Evolutionary conservation across 768 basidiomycete genomes (phyloP), one percentile per base, ranked within the genome.

Genomic region (Kockovaella imperatae): DNA sequence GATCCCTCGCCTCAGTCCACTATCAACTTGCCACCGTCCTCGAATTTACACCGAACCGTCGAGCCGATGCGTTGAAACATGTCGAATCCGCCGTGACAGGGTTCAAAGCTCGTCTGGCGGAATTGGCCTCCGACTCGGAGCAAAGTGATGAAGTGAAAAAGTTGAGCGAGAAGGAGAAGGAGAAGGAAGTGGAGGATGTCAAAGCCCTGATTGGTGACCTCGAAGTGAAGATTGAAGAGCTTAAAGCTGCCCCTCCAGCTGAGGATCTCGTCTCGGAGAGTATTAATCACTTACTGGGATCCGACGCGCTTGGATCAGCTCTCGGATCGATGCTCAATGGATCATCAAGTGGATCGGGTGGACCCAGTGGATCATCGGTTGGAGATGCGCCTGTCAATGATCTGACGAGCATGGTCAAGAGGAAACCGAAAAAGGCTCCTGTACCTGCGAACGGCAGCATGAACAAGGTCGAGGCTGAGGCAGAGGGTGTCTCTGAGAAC

Each of bases 21-120:
- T 95, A 89, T 68, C 90, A 91, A 66, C 78, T 96, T 54, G 88
- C 86, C 63, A 87, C 93, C 68, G 89, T 86, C 11, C 82, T 90
- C 32, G 91, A 96, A 67, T 79, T 93, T 52, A 89, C 87, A 0
- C 80, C 89, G 0, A 86, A 87, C 3, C 79, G 84, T 10, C 80
- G 91, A 4, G 76, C 81, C 13, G 86, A 87, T 48, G 83, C 91
- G 2, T 85, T 96, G 35, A 56, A 68, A 13, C 87, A 95, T 48
- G 87, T 84, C 1, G 80, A 86, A 69, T 79, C 79, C 50, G 88
- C 89, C 0, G 73, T 88, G 15, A 79, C 79, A 57, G 88, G 86
- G 55, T 83, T 95, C 3, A 76, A 83, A 64, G 75, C 76, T 29
- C 78, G 88, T 17, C 47, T 52, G 44, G 29, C 40, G 0, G 54